A percentile compares a stretch with the other conserved stretches of the same genome.
These are phyloP conservation scores for Schizopora paradoxa DNA, from an alignment of 1,284 basidiomycete species.

Conservation along the genomic window DNA sequence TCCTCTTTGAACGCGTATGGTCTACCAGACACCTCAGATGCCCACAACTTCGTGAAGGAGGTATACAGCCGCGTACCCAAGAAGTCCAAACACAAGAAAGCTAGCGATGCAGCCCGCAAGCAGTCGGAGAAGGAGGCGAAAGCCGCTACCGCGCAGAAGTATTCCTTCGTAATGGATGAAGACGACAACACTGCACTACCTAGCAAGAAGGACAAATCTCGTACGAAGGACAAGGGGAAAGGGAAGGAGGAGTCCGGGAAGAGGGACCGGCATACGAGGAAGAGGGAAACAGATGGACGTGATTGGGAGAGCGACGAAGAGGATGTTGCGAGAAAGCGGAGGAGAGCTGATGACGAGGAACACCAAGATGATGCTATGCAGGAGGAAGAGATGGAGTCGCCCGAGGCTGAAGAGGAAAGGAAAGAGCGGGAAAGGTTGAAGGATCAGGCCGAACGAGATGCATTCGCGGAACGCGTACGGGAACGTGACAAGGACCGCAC, in stretches of 20 bases:
- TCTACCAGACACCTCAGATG: constrained; percentile 73
- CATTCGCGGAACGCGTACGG: constrained; percentile 85
- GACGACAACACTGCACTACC: constrained; percentile 41
- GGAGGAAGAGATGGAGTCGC: constrained; percentile 42
- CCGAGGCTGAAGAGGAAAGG: constrained; percentile 67
- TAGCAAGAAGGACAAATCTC: constrained; percentile 27
- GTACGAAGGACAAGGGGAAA: constrained; percentile 46
- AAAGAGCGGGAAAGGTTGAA: constrained; percentile 72
- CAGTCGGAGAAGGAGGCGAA: constrained; percentile 69
- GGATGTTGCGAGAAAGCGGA: constrained; percentile 66
- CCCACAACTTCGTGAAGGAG: constrained; percentile 74
- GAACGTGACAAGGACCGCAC: constrained; percentile 81
- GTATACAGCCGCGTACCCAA: constrained; percentile 76
- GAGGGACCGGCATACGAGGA: constrained; percentile 65
- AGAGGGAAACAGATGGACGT: constrained; percentile 71
- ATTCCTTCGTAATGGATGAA: constrained; percentile 76
- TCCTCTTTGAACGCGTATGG: constrained; percentile 70
- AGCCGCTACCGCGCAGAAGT: constrained; percentile 68
- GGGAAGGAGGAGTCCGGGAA: constrained; percentile 41
- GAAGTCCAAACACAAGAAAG: constrained; percentile 61
- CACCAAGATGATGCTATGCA: constrained; percentile 36
- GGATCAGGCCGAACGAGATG: constrained; percentile 86
- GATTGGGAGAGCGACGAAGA: constrained; percentile 90
- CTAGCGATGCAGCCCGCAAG: constrained; percentile 46
- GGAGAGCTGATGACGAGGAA: constrained; percentile 42